These are phyloP conservation scores for Malus hybrid DNA, from an alignment of 331 rosid genomes.

Conservation along the genomic window DNA sequence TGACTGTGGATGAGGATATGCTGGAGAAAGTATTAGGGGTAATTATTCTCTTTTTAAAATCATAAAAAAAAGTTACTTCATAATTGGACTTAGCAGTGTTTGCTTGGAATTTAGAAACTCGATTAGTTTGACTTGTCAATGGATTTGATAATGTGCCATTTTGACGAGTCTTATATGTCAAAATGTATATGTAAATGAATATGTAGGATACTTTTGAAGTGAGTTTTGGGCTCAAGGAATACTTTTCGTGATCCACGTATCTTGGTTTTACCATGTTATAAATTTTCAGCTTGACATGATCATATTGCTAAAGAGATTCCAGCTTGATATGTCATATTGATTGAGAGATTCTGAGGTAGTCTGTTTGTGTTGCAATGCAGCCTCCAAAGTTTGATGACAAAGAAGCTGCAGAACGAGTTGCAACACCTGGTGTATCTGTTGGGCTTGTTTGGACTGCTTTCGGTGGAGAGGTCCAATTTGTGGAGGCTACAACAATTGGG, in stretches of 20 bases:
- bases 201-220: background rate
- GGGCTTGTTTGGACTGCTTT: conserved; percentile 96
- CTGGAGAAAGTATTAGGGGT: conserved; percentile 98
- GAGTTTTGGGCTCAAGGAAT: background rate
- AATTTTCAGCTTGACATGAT: background rate
- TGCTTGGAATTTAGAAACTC: background rate
- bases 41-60: conserved; percentile 14
- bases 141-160: background rate
- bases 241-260: background rate
- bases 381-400: conserved; percentile 86
- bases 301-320: background rate
- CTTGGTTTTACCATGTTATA: background rate
- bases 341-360: background rate
- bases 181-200: background rate
- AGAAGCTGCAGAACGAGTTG: conserved; percentile 88
- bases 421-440: conserved; percentile 74
- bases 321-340: background rate
- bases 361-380: conserved; percentile 35
- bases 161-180: background rate
- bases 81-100: background rate
- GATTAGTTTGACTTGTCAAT: background rate
- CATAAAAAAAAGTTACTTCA: background rate
- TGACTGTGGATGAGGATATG: conserved; percentile 83
- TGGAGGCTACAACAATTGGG: conserved; percentile 84
- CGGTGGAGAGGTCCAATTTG: conserved; percentile 99